phyloP scores from a whole-genome alignment of 2,329 filamentous ascomycete genomes.

The Penicillium sp. region DNA sequence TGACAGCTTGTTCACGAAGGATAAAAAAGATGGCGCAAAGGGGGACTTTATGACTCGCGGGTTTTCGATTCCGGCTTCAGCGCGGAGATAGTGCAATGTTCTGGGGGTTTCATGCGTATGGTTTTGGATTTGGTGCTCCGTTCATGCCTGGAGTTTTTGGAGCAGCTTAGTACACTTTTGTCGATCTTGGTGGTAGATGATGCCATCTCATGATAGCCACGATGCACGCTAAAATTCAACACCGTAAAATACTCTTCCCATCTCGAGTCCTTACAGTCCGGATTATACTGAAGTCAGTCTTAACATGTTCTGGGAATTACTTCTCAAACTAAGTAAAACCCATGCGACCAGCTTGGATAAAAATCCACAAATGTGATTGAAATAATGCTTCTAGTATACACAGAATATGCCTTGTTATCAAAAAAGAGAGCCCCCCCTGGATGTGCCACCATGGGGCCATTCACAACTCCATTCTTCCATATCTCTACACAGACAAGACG shows the following conservation, averaged over 20 bases:
- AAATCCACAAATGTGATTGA: conserved; percentile 13
- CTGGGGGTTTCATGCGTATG: background rate
- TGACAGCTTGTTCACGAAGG: conserved; percentile 56
- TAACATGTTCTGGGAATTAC: background rate
- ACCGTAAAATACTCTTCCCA: conserved; percentile 2
- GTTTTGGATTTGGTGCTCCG: background rate
- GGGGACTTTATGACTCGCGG: conserved; percentile 62
- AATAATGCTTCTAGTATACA: conserved; percentile 29
- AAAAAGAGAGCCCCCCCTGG: conserved; percentile 6
- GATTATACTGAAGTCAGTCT: too few species aligned
- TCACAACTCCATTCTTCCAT: background rate
- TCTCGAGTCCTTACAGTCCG: too few species aligned
- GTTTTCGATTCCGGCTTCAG: conserved; percentile 52
- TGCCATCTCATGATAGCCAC: background rate
- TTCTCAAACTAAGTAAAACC: background rate
- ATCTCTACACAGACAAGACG: conserved; percentile 8
- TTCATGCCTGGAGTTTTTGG: conserved; percentile 3
- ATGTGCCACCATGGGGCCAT: background rate
- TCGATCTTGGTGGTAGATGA: background rate
- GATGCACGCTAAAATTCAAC: background rate
- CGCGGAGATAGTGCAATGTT: conserved; percentile 36
- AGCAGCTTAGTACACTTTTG: background rate
- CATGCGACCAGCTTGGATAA: background rate
- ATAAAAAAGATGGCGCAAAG: conserved; percentile 44
- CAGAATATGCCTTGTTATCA: conserved; percentile 19